A percentile compares a stretch with the other conserved stretches of the same genome.
Evolutionary conservation across 768 basidiomycete genomes (phyloP).

Genomic region (Leccinum incarnatum): DNA sequence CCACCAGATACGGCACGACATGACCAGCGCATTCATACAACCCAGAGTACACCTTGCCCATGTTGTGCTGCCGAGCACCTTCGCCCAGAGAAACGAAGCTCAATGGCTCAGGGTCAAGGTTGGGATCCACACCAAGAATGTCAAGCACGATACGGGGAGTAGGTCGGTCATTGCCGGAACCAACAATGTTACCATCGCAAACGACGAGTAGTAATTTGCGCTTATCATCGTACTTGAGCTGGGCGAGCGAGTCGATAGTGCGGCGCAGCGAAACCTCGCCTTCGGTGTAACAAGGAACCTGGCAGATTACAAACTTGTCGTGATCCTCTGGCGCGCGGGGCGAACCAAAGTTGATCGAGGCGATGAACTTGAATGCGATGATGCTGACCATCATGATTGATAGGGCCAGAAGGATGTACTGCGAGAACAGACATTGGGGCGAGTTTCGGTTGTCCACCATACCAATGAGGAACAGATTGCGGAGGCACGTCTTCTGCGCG

Average conservation of each 20-base stretch:
- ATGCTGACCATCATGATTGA: conserved; percentile 92
- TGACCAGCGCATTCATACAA: conserved; percentile 92
- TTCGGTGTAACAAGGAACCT: conserved; percentile 98
- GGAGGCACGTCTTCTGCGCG: conserved; percentile 82
- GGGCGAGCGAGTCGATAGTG: conserved; percentile 92
- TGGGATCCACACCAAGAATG: conserved; percentile 92
- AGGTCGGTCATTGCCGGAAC: conserved; percentile 93
- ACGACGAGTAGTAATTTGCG: conserved; percentile 90
- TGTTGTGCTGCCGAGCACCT: conserved; percentile 94
- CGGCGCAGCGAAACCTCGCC: conserved; percentile 79
- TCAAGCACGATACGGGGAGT: conserved; percentile 96
- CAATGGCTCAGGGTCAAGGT: conserved; percentile 90
- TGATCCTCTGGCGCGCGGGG: conserved; percentile 87
- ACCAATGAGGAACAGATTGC: conserved; percentile 91
- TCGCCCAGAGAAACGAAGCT: conserved; percentile 94
- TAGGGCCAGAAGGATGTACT: conserved; percentile 85
- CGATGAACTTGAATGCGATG: conserved; percentile 95
- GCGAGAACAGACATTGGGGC: conserved; percentile 87
- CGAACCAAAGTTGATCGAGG: conserved; percentile 81
- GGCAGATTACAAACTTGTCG: conserved; percentile 97
- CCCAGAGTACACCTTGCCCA: conserved; percentile 97
- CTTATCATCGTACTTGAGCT: conserved; percentile 97
- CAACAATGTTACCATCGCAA: conserved; percentile 98
- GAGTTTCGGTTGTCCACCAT: conserved; percentile 92
- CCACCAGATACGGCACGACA: conserved; percentile 90